Evolutionary conservation across 495 filamentous ascomycete species (phyloP), one percentile per base, ranked within the genome.

Genomic region (Hypoxylon trugodes): DNA sequence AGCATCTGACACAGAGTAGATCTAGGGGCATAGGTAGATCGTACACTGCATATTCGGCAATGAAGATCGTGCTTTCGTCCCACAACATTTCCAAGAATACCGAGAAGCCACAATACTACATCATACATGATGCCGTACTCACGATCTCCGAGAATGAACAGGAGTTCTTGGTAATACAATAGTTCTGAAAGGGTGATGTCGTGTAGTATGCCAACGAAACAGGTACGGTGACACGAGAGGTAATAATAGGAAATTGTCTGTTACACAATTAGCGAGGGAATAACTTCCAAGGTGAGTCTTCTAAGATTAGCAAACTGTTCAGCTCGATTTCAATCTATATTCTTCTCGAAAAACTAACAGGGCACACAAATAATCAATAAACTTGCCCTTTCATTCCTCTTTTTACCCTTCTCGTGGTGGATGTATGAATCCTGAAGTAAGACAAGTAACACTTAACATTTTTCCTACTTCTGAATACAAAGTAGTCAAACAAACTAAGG

Each of bases 41-140:
- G 32, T 50, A 52, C 21, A 21, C 8, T 42, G 43, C 43, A 55
- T 50, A 25, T 19, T 25, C 18, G 43, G 33, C 1, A 59, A 43
- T 32, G 15, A 48, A 58, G 35, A 60, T 61, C 45, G 24, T 41
- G 28, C 9, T 30, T 36, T 41, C n/a, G 58, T 67, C 24, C 12
- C 50, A 60, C 60, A 12, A 19, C 25, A 60, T 48, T 60, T 59
- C 65, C 65, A 54, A 65, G 38, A 30, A 54, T 46, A 59, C 65
- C 65, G 59, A 68, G 48, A 54, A 64, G 45, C 47, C 42, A 47
- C 24, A 37, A 30, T 37, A 26, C 12, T 49, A 40, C 54, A 10
- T n/a, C n/a, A n/a, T 35, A 15, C 9, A 3, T 49, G 48, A 50
- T 32, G 42, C 26, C 49, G 38, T 57, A 33, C n/a, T n/a, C n/a